Evolutionary conservation across 1,284 basidiomycete genomes (phyloP).

Genomic region (Boletus holoroseus): DNA sequence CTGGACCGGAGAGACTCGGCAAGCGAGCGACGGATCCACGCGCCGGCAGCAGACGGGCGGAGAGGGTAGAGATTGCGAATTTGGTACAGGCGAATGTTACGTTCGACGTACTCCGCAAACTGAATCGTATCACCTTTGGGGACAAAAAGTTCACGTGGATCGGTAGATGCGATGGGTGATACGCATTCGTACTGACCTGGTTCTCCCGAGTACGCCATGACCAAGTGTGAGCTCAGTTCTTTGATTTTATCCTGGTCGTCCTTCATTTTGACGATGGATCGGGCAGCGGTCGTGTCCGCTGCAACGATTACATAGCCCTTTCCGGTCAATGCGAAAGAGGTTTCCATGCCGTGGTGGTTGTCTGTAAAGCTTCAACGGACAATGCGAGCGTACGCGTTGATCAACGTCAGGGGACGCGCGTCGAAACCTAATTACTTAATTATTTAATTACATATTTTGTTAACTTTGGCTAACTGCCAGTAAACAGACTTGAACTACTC

Average conservation of each 20-base stretch:
- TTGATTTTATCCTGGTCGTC: slow-evolving; percentile 97
- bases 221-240: slow-evolving; percentile 81
- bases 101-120: slow-evolving; percentile 94
- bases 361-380: slow-evolving; percentile 2
- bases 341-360: slow-evolving; percentile 53
- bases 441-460: slow-evolving; percentile 17
- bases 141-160: not conserved
- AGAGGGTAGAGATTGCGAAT: slow-evolving; percentile 91
- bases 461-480: not conserved
- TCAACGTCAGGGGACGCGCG: slow-evolving; percentile 28
- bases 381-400: slow-evolving; percentile 20
- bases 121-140: slow-evolving; percentile 94
- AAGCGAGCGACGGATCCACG: slow-evolving; percentile 90
- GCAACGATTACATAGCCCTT: slow-evolving; percentile 91
- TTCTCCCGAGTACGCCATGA: slow-evolving; percentile 95
- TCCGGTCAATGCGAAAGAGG: slow-evolving; percentile 72
- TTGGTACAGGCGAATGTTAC: slow-evolving; percentile 93
- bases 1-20: slow-evolving; percentile 88
- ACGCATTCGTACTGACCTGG: slow-evolving; percentile 57
- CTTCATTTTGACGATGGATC: slow-evolving; percentile 98
- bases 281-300: slow-evolving; percentile 83
- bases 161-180: not conserved
- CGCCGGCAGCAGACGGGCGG: slow-evolving; percentile 83
- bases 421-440: slow-evolving; percentile 10
- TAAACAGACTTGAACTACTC: not conserved